phyloP scores from a whole-genome alignment of 257 asterid genomes.

The Petunia secreta region DNA sequence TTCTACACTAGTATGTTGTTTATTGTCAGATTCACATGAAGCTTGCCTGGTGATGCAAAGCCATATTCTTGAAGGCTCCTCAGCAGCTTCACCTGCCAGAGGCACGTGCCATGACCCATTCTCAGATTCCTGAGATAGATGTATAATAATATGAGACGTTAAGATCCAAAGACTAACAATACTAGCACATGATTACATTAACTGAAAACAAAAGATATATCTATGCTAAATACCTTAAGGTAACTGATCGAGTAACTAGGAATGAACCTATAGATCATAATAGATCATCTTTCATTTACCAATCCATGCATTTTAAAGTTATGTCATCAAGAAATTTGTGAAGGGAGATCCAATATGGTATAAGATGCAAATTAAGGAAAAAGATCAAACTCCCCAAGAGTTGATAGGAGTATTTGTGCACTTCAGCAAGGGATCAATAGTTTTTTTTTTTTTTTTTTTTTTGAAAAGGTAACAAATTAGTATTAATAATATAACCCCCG shows the following conservation, averaged over 20 bases:
- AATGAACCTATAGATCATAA: background rate
- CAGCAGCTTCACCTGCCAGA: constrained; percentile 56
- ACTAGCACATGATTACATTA: background rate
- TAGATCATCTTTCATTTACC: background rate
- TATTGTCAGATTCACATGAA: constrained; percentile 28
- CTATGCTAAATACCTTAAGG: background rate
- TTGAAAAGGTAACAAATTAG: too few species aligned
- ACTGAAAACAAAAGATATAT: background rate
- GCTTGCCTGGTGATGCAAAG: constrained; percentile 62
- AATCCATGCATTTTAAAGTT: background rate
- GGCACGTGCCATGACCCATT: constrained; percentile 94
- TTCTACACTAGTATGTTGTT: background rate
- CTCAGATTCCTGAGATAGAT: constrained; percentile 61
- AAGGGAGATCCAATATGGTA: background rate
- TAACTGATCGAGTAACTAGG: background rate
- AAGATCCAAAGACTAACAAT: background rate
- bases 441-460: background rate
- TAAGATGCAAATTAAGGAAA: background rate
- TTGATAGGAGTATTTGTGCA: background rate
- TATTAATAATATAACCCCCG: too few species aligned
- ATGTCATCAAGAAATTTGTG: background rate
- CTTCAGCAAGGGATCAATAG: background rate
- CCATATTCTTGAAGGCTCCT: constrained; percentile 73
- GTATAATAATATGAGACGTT: background rate
- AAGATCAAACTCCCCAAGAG: background rate